A percentile compares a stretch with the other conserved stretches of the same genome.
phyloP scores from a whole-genome alignment of 1,284 basidiomycete species.

The Trametes versicolor region DNA sequence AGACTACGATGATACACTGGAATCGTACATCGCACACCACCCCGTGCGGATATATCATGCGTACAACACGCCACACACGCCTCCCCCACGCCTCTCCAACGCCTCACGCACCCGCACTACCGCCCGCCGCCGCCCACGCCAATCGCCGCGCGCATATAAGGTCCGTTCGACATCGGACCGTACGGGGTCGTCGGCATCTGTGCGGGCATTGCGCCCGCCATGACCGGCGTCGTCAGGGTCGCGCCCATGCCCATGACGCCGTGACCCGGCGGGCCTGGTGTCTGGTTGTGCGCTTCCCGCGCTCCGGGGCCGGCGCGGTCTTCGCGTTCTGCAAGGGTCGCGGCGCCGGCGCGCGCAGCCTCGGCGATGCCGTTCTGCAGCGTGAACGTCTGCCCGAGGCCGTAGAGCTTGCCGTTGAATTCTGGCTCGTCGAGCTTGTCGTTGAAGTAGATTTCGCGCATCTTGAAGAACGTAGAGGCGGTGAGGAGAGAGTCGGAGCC shows the following conservation, averaged over 20 bases:
- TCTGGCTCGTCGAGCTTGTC: constrained; percentile 84
- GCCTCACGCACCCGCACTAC: constrained; percentile 42
- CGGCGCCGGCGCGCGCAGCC: constrained; percentile 61
- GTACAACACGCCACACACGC: constrained; percentile 25
- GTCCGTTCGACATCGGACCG: constrained; percentile 68
- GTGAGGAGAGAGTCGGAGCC: constrained; percentile 96
- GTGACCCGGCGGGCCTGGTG: constrained; percentile 54
- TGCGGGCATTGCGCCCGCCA: constrained; percentile 47
- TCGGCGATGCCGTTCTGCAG: constrained; percentile 71
- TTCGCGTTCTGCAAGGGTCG: constrained; percentile 81
- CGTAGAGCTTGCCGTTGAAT: constrained; percentile 81
- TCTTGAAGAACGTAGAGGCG: constrained; percentile 95
- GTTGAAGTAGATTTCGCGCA: constrained; percentile 91
- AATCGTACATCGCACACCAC: constrained; percentile 31
- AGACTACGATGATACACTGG: constrained; percentile 27
- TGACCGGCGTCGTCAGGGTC: constrained; percentile 52
- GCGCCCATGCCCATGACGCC: constrained; percentile 53
- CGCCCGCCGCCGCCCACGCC: constrained; percentile 68
- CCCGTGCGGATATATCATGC: constrained; percentile 27
- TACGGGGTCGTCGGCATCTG: constrained; percentile 63
- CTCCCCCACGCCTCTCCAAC: constrained; percentile 3
- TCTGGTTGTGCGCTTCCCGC: constrained; percentile 66
- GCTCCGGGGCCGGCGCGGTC: constrained; percentile 59
- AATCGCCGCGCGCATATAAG: constrained; percentile 70
- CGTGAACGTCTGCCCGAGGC: constrained; percentile 79